Conservation (phyloP, 2,329 filamentous ascomycete species). For the Alternaria arbusti region DNA sequence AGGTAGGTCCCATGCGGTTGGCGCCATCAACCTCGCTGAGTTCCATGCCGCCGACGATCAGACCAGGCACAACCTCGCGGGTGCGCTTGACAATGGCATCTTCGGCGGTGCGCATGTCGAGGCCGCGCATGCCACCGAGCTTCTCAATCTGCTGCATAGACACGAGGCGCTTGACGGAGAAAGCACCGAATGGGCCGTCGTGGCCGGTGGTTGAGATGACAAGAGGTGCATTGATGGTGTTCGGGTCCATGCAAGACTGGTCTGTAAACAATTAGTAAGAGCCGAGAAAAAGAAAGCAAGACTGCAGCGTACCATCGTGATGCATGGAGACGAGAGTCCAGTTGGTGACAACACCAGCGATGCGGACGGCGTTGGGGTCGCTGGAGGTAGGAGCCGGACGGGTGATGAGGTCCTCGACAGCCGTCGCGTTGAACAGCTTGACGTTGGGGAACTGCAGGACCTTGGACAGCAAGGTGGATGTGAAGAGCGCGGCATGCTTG, state of each 20-base stretch:
- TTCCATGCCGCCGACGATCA: conserved; percentile 96
- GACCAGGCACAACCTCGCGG: conserved; percentile 82
- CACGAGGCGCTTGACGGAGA: conserved; percentile 88
- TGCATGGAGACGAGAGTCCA: conserved; percentile 86
- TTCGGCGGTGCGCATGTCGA: conserved; percentile 91
- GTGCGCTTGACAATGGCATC: conserved; percentile 94
- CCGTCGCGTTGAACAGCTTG: conserved; percentile 95
- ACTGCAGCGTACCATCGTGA: conserved; percentile 26
- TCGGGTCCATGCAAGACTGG: conserved; percentile 95
- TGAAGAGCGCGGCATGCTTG: conserved; percentile 93
- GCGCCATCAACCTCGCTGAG: conserved; percentile 88
- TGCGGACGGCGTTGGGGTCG: conserved; percentile 64
- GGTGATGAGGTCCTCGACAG: conserved; percentile 91
- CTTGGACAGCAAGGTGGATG: conserved; percentile 81
- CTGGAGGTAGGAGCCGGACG: conserved; percentile 59
- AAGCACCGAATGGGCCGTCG: conserved; percentile 89
- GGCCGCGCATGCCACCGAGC: conserved; percentile 88
- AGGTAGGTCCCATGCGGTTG: conserved; percentile 90
- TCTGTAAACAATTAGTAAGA: conserved; percentile 60
- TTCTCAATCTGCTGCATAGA: conserved; percentile 84
- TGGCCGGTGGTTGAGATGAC: conserved; percentile 91
- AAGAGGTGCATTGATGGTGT: conserved; percentile 92
- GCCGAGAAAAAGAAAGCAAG: neutral
- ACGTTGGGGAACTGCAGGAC: conserved; percentile 87
- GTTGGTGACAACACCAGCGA: conserved; percentile 92